A percentile compares a stretch with the other conserved stretches of the same genome.
These are phyloP conservation scores for Darksidea phi DNA, from an alignment of 495 filamentous ascomycete genomes.

Conservation along the genomic window DNA sequence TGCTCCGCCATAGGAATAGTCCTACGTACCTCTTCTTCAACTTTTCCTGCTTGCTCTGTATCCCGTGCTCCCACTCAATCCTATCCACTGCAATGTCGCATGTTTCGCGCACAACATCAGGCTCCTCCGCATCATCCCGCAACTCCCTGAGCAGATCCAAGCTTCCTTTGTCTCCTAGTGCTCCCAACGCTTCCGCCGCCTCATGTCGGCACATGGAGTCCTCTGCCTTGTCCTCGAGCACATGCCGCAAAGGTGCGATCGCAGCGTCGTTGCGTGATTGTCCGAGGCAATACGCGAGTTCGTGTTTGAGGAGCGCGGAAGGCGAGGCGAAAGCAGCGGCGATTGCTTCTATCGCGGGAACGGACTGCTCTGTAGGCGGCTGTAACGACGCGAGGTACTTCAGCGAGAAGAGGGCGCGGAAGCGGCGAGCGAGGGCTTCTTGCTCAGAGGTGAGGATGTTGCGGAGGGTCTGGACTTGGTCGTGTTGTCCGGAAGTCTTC, in stretches of 20 bases:
- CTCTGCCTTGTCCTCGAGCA: slow-evolving; percentile 75
- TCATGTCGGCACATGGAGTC: slow-evolving; percentile 97
- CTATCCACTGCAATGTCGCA: slow-evolving; percentile 94
- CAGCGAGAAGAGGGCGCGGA: slow-evolving; percentile 96
- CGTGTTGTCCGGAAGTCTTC: slow-evolving; percentile 2
- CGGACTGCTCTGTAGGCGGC: slow-evolving; percentile 59
- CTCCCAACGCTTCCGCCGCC: slow-evolving; percentile 91
- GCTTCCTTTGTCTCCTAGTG: slow-evolving; percentile 71
- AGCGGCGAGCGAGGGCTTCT: slow-evolving; percentile 80
- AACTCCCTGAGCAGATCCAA: slow-evolving; percentile 68
- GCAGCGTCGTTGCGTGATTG: slow-evolving; percentile 78
- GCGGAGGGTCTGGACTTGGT: slow-evolving; percentile 60
- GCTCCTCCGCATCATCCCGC: slow-evolving; percentile 67
- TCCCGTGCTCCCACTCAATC: slow-evolving; percentile 87
- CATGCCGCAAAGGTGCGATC: slow-evolving; percentile 67
- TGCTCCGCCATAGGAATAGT: neutral
- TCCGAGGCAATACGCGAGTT: slow-evolving; percentile 94
- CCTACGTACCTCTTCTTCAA: slow-evolving; percentile 67
- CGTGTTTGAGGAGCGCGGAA: slow-evolving; percentile 88
- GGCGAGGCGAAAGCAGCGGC: slow-evolving; percentile 80
- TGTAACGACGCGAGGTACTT: slow-evolving; percentile 81
- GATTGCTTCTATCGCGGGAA: slow-evolving; percentile 85
- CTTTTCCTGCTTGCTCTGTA: slow-evolving; percentile 67
- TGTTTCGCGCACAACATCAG: slow-evolving; percentile 83
- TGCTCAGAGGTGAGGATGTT: slow-evolving; percentile 73